Evolutionary conservation across 148 eudicot genomes (phyloP).

Genomic region (Amaranthus hypochondriacus): DNA sequence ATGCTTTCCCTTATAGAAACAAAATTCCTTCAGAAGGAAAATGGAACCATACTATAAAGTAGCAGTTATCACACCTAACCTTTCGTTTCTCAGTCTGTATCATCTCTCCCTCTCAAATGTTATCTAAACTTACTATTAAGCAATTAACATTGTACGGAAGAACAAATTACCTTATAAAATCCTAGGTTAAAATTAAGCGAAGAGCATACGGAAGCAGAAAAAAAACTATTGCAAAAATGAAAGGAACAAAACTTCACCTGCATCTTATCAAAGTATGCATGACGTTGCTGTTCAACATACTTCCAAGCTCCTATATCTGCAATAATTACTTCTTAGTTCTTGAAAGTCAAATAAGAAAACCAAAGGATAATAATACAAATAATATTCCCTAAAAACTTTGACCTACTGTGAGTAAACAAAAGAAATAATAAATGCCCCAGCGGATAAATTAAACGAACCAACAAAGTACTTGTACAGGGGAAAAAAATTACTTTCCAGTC

Average conservation of each 20-base stretch:
- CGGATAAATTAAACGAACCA: not conserved
- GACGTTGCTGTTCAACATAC: constrained; percentile 83
- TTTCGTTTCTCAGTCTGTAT: too few species aligned
- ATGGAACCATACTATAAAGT: too few species aligned
- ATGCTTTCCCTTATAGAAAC: too few species aligned
- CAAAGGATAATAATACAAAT: not conserved
- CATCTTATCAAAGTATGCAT: constrained; percentile 91
- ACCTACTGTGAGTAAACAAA: not conserved
- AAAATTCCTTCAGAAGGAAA: too few species aligned
- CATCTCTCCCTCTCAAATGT: too few species aligned
- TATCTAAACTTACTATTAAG: too few species aligned
- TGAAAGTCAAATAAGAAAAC: not conserved
- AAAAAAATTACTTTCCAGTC: not conserved
- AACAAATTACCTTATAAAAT: not conserved
- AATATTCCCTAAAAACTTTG: constrained; percentile 1
- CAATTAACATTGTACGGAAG: not conserved
- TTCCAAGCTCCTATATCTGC: constrained; percentile 93
- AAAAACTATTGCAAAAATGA: not conserved
- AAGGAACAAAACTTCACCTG: constrained; percentile 48
- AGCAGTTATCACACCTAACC: too few species aligned
- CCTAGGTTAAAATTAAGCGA: not conserved
- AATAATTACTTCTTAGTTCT: constrained; percentile 18
- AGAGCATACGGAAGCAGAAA: not conserved
- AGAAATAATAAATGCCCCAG: not conserved
- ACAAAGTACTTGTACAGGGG: not conserved